Percentiles rank a stretch among this genome's conserved stretches.
Conservation (phyloP, 306 rosid species). For the Astragalus glycyphyllos region DNA sequence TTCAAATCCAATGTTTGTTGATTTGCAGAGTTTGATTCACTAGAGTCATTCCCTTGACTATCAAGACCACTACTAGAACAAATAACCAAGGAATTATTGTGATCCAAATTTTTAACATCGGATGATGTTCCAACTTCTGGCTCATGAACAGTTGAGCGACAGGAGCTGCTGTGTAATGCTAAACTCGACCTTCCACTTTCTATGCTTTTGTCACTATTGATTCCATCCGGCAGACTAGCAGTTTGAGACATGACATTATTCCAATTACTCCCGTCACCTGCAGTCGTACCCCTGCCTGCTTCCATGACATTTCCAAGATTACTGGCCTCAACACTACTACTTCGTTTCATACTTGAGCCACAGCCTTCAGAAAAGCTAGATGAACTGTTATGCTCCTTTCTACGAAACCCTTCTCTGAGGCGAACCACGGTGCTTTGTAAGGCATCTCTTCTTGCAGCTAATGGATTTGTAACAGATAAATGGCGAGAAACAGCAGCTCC, state of each 20-base stretch:
- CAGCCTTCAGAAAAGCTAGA: slow-evolving; percentile 98
- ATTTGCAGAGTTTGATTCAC: slow-evolving; percentile 85
- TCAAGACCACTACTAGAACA: slow-evolving; percentile 94
- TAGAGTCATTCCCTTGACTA: slow-evolving; percentile 93
- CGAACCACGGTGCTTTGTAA: slow-evolving; percentile 97
- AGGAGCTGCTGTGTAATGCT: slow-evolving; percentile 92
- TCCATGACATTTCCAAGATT: slow-evolving; percentile 79
- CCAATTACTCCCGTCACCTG: slow-evolving; percentile 84
- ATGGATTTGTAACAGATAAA: slow-evolving; percentile 83
- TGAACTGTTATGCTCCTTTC: slow-evolving; percentile 93
- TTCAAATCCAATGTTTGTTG: slow-evolving; percentile 90
- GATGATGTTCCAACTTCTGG: slow-evolving; percentile 73
- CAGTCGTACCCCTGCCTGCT: slow-evolving; percentile 62
- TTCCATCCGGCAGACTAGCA: slow-evolving; percentile 82
- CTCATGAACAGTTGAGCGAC: slow-evolving; percentile 89
- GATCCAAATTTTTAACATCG: slow-evolving; percentile 71
- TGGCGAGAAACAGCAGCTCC: slow-evolving; percentile 99
- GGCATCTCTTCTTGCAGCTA: slow-evolving; percentile 99
- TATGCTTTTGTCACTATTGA: slow-evolving; percentile 91
- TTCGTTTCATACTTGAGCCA: slow-evolving; percentile 97
- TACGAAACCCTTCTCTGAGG: slow-evolving; percentile 95
- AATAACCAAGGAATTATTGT: slow-evolving; percentile 68
- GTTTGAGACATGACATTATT: slow-evolving; percentile 66
- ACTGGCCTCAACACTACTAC: slow-evolving; percentile 96
- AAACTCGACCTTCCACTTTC: slow-evolving; percentile 99